These are phyloP conservation scores for Oryza punctata DNA, from an alignment of 176 grass and related monocot species.

Conservation along the genomic window DNA sequence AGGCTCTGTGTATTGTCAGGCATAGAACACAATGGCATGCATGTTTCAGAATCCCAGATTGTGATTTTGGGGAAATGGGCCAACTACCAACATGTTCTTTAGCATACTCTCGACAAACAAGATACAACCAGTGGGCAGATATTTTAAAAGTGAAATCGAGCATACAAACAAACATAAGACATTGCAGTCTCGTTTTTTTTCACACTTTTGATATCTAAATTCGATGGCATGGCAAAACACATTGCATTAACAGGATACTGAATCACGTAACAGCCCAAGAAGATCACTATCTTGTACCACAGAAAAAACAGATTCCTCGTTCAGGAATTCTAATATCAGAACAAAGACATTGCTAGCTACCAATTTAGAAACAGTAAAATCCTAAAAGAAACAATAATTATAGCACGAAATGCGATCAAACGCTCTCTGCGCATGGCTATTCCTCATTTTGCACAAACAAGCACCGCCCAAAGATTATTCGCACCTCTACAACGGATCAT, in stretches of 20 bases:
- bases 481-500: not conserved
- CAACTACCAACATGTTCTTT: not conserved
- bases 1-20: too few species aligned
- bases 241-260: not conserved
- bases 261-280: not conserved
- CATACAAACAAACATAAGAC: constrained; percentile 1
- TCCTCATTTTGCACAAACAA: not conserved
- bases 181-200: too few species aligned
- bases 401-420: not conserved
- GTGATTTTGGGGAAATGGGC: too few species aligned
- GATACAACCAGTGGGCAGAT: too few species aligned
- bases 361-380: not conserved
- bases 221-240: not conserved
- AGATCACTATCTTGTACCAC: not conserved
- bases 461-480: not conserved
- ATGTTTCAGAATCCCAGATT: too few species aligned
- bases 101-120: not conserved
- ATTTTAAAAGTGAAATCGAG: not conserved
- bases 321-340: not conserved
- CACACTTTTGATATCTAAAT: too few species aligned
- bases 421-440: not conserved
- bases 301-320: not conserved
- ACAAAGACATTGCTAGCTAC: not conserved
- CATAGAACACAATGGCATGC: too few species aligned
- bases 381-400: not conserved